phyloP scores from a whole-genome alignment of 2,329 filamentous ascomycete genomes.

The Paecilomyces variotii region DNA sequence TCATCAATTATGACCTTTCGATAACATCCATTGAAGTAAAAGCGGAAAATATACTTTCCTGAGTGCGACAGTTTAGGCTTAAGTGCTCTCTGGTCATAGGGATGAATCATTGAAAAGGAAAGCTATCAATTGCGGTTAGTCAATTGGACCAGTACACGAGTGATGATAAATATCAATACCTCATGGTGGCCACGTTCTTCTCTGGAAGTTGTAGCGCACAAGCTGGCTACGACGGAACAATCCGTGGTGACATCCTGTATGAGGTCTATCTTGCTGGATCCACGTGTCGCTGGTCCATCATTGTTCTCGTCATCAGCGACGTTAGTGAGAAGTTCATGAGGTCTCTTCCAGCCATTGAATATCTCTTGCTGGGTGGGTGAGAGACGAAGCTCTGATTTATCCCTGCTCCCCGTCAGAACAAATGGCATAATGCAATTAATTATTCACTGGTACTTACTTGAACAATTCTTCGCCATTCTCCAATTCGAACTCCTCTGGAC shows the following conservation, averaged over 20 bases:
- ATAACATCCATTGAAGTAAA: slow-evolving; percentile 93
- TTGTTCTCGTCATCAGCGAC: slow-evolving; percentile 15
- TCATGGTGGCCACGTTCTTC: slow-evolving; percentile 60
- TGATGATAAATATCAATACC: slow-evolving; percentile 35
- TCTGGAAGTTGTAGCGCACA: slow-evolving; percentile 72
- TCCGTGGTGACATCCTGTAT: slow-evolving; percentile 95
- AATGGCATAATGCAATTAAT: slow-evolving; percentile 9
- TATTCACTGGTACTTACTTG: slow-evolving; percentile 43
- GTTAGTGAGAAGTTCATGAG: slow-evolving; percentile 53
- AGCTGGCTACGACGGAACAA: slow-evolving; percentile 91
- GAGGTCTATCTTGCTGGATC: slow-evolving; percentile 60
- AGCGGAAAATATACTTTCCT: slow-evolving; percentile 84
- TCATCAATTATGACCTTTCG: slow-evolving; percentile 85
- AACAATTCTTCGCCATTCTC: slow-evolving; percentile 48
- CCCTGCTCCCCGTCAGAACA: slow-evolving; percentile 42
- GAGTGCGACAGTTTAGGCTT: slow-evolving; percentile 61
- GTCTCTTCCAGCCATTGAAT: slow-evolving; percentile 79
- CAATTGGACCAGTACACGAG: neutral
- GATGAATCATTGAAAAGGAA: slow-evolving; percentile 65
- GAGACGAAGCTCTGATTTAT: slow-evolving; percentile 60
- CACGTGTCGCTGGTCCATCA: slow-evolving; percentile 47
- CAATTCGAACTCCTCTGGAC: slow-evolving; percentile 53
- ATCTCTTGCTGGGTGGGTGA: slow-evolving; percentile 65
- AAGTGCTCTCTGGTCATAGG: slow-evolving; percentile 54
- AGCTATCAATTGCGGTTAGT: slow-evolving; percentile 42